Base-by-base conservation (phyloP, 352 stramenopile species). In the Phytophthora pluvialis region DNA sequence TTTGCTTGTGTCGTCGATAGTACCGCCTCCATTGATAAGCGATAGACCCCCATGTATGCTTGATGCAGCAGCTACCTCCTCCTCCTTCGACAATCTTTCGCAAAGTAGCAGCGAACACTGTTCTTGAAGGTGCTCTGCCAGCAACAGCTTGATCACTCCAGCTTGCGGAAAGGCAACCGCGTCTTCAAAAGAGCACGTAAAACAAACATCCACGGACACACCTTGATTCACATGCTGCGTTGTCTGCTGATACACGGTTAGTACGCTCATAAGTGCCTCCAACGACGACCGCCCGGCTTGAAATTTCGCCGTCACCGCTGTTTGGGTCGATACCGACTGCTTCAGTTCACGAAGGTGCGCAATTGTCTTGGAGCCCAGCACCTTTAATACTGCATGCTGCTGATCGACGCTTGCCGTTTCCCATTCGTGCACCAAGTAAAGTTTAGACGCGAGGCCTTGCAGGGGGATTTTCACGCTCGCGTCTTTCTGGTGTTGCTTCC, bases 71-170 rank as follows among this genome's bases (percentile, higher is more conserved):
- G n/a, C 35, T n/a, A 35, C 13, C 28, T 77, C 74, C 13, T 81
- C 71, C 64, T 89, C 77, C 15, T 65, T 73, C 5, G 69, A 67
- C 13, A 93, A 29, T 26, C 70, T 80, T 31, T 90, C 81, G 15
- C 67, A 80, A n/a, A 95, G 57, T 10, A 93, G 53, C n/a, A 78
- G 42, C 2, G 85, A 88, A 31, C 83, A 93, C 28, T 89, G 73
- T 6, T 80, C 85, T 64, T 95, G 88, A 12, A 95, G 46, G 18
- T 90, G 57, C 52, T 94, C 88, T 3, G 83, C 83, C 10, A 91
- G 53, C n/a, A 95, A 62, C 10, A 95, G 64, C 36, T 81, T 77
- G 10, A 94, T 64, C 3, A 88, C 70, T 15, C 77, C 74, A 3
- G 73, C 60, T 67, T 95, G 81, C 12, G 87, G 85, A 13, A 50